Evolutionary conservation across 73 alveolate species (phyloP), one percentile per base, ranked within the genome.

Genomic region (Paramecium primaurelia): DNA sequence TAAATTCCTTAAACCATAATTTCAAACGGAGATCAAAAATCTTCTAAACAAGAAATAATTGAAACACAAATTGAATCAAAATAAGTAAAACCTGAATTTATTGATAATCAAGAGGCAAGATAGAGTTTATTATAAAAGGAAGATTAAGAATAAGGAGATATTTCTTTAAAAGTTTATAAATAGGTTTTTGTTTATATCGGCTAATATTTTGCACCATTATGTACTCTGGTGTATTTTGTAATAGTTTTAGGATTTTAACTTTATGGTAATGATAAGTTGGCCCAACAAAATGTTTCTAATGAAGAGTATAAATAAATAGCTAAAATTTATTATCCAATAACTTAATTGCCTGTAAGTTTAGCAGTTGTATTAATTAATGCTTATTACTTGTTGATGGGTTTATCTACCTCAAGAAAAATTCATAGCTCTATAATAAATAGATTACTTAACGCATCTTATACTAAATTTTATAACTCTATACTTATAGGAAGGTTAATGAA

Each of bases 401-500:
- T 75, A 37, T 11, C 38, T 34, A 68, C 84, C 30, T 68, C 84
- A 14, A 68, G 30, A 25, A 8, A 8, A 20, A 68, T 68, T 32
- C 91, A 80, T 47, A 28, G 49, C 1, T n/a, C 18, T 8, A 28
- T 80, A 1, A 45, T 80, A 4, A 44, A 28, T 18, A 20, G 44
- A 16, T 64, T 80, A 26, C 49, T 80, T 20, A 45, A 25, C 3
- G 71, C 91, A 1, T 80, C 91, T 2, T 49, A 40, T 28, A 45
- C 91, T n/a, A 96, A 96, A 86, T 98, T 93, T 95, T 98, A 93
- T 94, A 99, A 98, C 80, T 93, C 92, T 22, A 96, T 98, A 51
- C 99, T 99, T 2, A 86, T 96, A 12, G 99, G 99, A 11, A 93
- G 97, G 69, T 95, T 98, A 32, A 71, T 97, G 86, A 97, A 97